These are phyloP conservation scores for Chlamydomonas asymmetrica DNA, from an alignment of 139 green algal genomes.

Conservation along the genomic window DNA sequence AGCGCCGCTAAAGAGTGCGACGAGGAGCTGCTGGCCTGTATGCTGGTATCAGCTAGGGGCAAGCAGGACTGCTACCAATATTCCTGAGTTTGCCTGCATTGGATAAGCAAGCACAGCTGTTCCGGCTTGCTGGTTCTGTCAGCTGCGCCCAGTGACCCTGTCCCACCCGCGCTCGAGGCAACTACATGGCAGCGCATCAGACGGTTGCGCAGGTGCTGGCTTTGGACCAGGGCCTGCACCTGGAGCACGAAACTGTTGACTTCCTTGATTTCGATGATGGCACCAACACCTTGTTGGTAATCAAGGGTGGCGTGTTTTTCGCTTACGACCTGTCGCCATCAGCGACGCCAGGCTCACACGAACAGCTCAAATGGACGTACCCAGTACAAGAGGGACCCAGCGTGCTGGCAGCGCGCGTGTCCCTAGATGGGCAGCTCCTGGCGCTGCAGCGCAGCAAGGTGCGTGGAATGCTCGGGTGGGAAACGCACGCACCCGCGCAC, in stretches of 20 bases:
- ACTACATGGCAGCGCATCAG: too few relatives aligned
- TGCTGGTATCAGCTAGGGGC: not conserved
- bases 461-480: too few relatives aligned
- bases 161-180: too few relatives aligned
- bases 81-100: not conserved
- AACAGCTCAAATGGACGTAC: slow-evolving; percentile 58
- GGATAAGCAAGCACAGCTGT: not conserved
- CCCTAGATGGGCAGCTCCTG: slow-evolving; percentile 49
- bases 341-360: slow-evolving; percentile 20
- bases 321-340: slow-evolving; percentile 40
- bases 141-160: not conserved
- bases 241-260: slow-evolving; percentile 52
- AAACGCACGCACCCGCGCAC: too few relatives aligned
- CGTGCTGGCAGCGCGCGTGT: slow-evolving; percentile 26
- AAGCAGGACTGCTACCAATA: not conserved
- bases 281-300: slow-evolving; percentile 47
- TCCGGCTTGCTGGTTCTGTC: slow-evolving; percentile 1
- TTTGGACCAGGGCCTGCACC: slow-evolving; percentile 41
- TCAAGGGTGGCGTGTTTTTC: slow-evolving; percentile 53
- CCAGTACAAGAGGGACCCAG: slow-evolving; percentile 35
- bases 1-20: too few relatives aligned
- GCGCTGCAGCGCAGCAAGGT: slow-evolving; percentile 38
- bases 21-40: too few relatives aligned
- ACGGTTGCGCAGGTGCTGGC: slow-evolving; percentile 35
- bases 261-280: slow-evolving; percentile 60